These are phyloP conservation scores for Lactarius vividus DNA, from an alignment of 768 basidiomycete genomes.

Conservation along the genomic window DNA sequence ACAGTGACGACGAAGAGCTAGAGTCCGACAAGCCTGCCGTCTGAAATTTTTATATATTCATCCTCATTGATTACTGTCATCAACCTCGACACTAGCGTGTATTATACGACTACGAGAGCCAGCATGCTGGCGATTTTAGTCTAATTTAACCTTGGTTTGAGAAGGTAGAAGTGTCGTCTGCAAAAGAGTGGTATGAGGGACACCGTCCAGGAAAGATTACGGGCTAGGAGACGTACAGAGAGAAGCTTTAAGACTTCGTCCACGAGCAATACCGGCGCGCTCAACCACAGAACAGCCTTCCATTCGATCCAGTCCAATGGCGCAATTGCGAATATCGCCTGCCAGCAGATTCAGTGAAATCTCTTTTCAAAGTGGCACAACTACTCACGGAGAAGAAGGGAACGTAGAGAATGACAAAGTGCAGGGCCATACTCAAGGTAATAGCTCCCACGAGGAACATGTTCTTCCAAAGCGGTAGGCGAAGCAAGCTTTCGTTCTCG, in stretches of 20 bases:
- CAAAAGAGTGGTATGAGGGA: not conserved
- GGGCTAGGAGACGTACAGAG: conserved; percentile 48
- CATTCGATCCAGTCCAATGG: conserved; percentile 95
- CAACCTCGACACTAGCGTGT: not conserved
- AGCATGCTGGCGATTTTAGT: conserved; percentile 31
- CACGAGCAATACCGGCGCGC: conserved; percentile 82
- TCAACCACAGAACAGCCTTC: conserved; percentile 87
- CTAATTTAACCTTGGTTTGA: conserved; percentile 50
- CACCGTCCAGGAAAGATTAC: conserved; percentile 8
- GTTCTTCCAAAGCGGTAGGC: conserved; percentile 92
- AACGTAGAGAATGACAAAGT: conserved; percentile 94
- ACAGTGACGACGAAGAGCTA: conserved; percentile 59
- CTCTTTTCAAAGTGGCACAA: conserved; percentile 21
- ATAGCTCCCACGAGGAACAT: conserved; percentile 89
- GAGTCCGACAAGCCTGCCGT: conserved; percentile 9
- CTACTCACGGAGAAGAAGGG: conserved; percentile 91
- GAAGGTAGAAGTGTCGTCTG: conserved; percentile 60
- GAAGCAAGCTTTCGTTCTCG: conserved; percentile 91
- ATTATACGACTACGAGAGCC: conserved; percentile 2
- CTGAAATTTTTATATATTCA: not conserved
- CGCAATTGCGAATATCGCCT: conserved; percentile 88
- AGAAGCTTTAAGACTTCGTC: conserved; percentile 90
- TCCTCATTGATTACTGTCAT: not conserved
- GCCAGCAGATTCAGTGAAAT: conserved; percentile 9
- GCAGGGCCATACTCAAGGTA: conserved; percentile 85